These are phyloP conservation scores for Mycena galericulata DNA, from an alignment of 768 basidiomycete genomes.

Conservation along the genomic window DNA sequence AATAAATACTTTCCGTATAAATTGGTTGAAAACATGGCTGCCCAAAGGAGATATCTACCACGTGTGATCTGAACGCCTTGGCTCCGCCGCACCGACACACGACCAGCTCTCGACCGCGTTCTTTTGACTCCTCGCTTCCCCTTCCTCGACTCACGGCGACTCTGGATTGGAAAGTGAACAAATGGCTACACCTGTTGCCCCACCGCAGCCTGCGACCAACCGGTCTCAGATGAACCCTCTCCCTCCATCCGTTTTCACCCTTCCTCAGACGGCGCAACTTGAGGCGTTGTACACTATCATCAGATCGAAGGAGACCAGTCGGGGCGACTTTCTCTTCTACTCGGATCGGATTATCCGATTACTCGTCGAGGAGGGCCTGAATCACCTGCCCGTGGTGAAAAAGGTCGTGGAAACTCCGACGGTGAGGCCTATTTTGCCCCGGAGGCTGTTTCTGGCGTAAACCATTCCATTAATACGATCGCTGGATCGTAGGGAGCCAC, in stretches of 20 bases:
- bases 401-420: constrained; percentile 87
- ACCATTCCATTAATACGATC: no score
- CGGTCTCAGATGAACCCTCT: constrained; percentile 57
- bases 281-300: constrained; percentile 97
- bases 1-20: no score
- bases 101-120: neutral
- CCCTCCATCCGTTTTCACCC: constrained; percentile 87
- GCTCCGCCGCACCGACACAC: no score
- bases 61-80: no score
- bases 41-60: no score
- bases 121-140: neutral
- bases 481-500: constrained; percentile 77
- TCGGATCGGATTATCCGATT: constrained; percentile 91
- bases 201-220: constrained; percentile 52
- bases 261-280: constrained; percentile 92
- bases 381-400: constrained; percentile 81
- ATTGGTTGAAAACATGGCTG: no score
- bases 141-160: neutral
- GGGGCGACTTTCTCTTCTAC: constrained; percentile 98
- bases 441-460: no score
- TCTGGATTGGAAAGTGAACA: neutral
- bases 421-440: constrained; percentile 57
- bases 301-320: constrained; percentile 84
- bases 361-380: constrained; percentile 88
- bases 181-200: constrained; percentile 41